These are phyloP conservation scores for Colletotrichum gloeosporioides DNA, from an alignment of 2,329 filamentous ascomycete species.

Conservation along the genomic window DNA sequence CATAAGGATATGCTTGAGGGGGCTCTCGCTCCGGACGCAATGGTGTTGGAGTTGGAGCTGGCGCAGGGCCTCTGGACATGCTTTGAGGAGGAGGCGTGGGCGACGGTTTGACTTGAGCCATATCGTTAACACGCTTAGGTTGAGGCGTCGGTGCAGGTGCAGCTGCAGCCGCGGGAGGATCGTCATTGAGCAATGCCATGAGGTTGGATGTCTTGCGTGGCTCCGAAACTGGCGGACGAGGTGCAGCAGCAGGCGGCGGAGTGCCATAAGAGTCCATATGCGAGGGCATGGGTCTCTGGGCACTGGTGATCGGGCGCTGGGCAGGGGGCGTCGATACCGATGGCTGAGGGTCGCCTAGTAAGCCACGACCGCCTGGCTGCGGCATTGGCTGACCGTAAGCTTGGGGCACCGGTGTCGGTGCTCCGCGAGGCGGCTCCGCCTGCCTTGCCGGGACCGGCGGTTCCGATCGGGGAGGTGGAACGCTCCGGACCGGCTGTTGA, in stretches of 20 bases:
- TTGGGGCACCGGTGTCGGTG: conserved; percentile 35
- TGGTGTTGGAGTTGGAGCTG: conserved; percentile 43
- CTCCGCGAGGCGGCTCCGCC: conserved; percentile 46
- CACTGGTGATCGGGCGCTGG: conserved; percentile 15
- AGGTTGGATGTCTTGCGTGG: conserved; percentile 68
- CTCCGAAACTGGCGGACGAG: conserved; percentile 44
- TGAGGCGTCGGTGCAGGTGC: conserved; percentile 26
- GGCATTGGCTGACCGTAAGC: conserved; percentile 42
- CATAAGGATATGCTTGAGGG: conserved; percentile 52
- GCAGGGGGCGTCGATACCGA: conserved; percentile 32
- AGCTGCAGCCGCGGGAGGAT: conserved; percentile 46
- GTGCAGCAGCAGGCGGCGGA: conserved; percentile 44
- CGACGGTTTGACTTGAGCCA: conserved; percentile 49
- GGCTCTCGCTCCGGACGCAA: conserved; percentile 58
- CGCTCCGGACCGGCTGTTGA: conserved; percentile 40
- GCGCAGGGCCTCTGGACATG: conserved; percentile 44
- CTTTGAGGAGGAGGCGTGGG: conserved; percentile 55
- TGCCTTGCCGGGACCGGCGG: conserved; percentile 42
- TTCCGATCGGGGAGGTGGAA: conserved; percentile 43
- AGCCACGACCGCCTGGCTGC: conserved; percentile 43
- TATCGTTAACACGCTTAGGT: conserved; percentile 56
- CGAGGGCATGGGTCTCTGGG: conserved; percentile 34
- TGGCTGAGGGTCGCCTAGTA: conserved; percentile 44
- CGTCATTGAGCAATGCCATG: conserved; percentile 68
- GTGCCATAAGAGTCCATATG: conserved; percentile 36